A percentile compares a stretch with the other conserved stretches of the same genome.
These are phyloP conservation scores for Penicillium sp. DNA, from an alignment of 2,329 filamentous ascomycete species.

Conservation along the genomic window DNA sequence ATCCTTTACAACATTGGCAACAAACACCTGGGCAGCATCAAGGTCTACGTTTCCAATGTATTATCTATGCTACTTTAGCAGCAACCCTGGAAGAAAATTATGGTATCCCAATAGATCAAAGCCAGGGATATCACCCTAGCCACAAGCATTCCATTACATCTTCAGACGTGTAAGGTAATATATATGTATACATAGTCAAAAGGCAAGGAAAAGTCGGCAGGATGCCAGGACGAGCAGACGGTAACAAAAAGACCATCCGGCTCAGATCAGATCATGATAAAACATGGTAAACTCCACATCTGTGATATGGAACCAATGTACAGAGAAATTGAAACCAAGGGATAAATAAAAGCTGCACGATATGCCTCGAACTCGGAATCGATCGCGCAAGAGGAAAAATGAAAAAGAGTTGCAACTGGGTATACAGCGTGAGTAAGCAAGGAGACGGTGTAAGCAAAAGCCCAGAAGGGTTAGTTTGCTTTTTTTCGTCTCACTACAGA, in stretches of 20 bases:
- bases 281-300: not conserved
- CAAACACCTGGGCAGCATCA: too few relatives aligned
- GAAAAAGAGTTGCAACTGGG: slow-evolving; percentile 13
- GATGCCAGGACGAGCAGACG: not conserved
- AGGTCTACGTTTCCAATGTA: too few relatives aligned
- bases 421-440: slow-evolving; percentile 20
- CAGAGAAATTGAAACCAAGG: not conserved
- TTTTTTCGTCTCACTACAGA: slow-evolving; percentile 18
- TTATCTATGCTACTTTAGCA: too few relatives aligned
- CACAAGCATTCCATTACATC: not conserved
- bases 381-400: not conserved
- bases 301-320: not conserved
- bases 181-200: slow-evolving; percentile 4
- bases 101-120: too few relatives aligned
- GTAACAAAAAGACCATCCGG: not conserved
- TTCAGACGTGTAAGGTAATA: not conserved
- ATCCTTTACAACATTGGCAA: too few relatives aligned
- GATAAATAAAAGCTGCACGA: not conserved
- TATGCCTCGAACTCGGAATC: not conserved
- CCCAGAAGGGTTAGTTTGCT: slow-evolving; percentile 1
- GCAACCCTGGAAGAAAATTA: too few relatives aligned
- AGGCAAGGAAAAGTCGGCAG: not conserved
- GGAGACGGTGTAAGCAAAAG: slow-evolving; percentile 1
- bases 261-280: not conserved
- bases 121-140: not conserved